phyloP scores from a whole-genome alignment of 1,284 basidiomycete species.

The Ganoderma lucidum region DNA sequence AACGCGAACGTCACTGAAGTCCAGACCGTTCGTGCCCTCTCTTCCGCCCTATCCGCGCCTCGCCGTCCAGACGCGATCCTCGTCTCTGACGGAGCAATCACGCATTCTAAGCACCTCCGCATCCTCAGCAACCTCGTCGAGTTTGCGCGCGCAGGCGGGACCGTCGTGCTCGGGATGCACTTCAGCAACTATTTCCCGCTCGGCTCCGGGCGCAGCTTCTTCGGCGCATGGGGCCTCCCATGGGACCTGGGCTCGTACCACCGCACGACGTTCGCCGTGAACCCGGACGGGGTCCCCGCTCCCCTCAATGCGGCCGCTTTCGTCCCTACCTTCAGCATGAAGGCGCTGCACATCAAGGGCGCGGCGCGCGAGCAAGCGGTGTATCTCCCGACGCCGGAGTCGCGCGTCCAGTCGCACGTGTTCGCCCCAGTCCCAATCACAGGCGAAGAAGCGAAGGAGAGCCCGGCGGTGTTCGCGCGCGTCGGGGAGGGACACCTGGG shows the following conservation, averaged over 20 bases:
- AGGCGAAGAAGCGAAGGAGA: constrained; percentile 23
- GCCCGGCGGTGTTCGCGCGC: constrained; percentile 29
- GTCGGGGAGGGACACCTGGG: constrained; percentile 33
- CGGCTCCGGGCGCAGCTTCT: constrained; percentile 5
- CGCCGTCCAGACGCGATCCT: constrained; percentile 25
- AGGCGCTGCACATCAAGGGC: constrained; percentile 28
- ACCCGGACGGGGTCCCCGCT: constrained; percentile 30
- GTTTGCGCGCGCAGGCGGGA: constrained; percentile 23
- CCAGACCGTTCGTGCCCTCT: not conserved
- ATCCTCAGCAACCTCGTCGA: not conserved
- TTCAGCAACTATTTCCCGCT: constrained; percentile 26
- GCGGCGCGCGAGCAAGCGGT: constrained; percentile 24
- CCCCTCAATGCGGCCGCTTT: constrained; percentile 25
- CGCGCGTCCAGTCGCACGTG: constrained; percentile 28
- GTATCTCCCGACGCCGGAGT: constrained; percentile 27
- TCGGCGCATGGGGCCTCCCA: constrained; percentile 26
- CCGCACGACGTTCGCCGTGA: constrained; percentile 32
- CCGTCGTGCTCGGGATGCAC: constrained; percentile 29
- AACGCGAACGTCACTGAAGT: constrained; percentile 21
- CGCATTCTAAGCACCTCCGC: not conserved
- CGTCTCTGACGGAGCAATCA: constrained; percentile 25
- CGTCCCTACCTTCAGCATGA: constrained; percentile 29
- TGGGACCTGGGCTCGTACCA: constrained; percentile 30
- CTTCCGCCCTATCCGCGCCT: constrained; percentile 15
- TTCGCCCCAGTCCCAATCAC: constrained; percentile 19